phyloP scores from a whole-genome alignment of 2,329 filamentous ascomycete genomes.

The Fusarium nodosum region DNA sequence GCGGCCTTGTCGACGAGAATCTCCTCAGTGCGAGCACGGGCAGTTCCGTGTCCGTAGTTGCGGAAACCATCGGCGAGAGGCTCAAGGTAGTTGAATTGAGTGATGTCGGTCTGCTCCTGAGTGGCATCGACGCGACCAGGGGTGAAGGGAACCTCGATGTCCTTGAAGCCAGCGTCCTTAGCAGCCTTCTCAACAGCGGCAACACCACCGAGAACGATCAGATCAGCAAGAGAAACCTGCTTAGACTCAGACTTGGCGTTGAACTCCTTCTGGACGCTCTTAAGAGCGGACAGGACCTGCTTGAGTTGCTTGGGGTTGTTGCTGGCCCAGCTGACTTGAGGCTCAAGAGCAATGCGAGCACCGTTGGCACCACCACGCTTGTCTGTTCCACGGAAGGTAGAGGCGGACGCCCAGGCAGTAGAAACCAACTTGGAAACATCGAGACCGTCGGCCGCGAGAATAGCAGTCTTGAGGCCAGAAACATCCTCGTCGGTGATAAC shows the following conservation, averaged over 20 bases:
- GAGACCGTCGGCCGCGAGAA: constrained; percentile 71
- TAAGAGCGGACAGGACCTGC: constrained; percentile 72
- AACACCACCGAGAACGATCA: constrained; percentile 80
- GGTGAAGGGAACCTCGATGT: constrained; percentile 76
- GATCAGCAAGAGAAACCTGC: constrained; percentile 82
- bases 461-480: constrained; percentile 74
- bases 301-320: constrained; percentile 79
- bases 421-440: constrained; percentile 72
- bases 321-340: constrained; percentile 78
- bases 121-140: constrained; percentile 80
- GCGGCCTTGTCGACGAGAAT: constrained; percentile 79
- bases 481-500: constrained; percentile 74
- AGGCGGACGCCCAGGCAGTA: constrained; percentile 77
- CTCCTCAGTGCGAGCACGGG: constrained; percentile 75
- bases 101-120: constrained; percentile 77
- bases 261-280: constrained; percentile 76
- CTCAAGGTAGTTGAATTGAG: constrained; percentile 75
- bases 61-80: constrained; percentile 82
- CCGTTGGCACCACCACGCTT: constrained; percentile 88
- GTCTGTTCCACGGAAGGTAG: constrained; percentile 80
- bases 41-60: constrained; percentile 76
- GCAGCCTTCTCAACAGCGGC: constrained; percentile 81
- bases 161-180: constrained; percentile 56
- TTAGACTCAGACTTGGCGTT: constrained; percentile 66
- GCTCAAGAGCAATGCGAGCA: constrained; percentile 79